Base-by-base conservation (phyloP, 2,329 filamentous ascomycete species). In the Lomentospora prolificans region DNA sequence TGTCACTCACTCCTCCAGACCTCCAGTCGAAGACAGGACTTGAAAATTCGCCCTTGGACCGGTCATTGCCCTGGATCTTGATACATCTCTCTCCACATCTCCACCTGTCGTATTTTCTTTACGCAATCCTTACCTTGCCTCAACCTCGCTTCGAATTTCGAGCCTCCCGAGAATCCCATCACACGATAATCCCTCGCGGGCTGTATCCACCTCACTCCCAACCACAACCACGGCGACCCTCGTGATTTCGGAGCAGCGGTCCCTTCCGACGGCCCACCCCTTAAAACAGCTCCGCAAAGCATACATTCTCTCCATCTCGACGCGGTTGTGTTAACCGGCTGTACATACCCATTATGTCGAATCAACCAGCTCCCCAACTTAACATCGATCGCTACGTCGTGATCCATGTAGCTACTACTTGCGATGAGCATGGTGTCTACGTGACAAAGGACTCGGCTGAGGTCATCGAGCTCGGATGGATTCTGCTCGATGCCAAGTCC, bases 371-470 rank as follows among this genome's bases (percentile, higher is more conserved):
- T 55, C 77, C 76, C 53, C 81, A 82, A 64, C 79, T 85, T 64
- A 87, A 87, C 74, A 82, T 96, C 73, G 94, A 99, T 76, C 89
- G 92, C 71, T 99, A 96, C 75, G 87, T 96, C 62, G 89, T 99
- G 67, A 96, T 97, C 70, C 94, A 99, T 73, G 92, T 97, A 67
- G 94, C 94, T 61, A 99, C 94, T 33, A 99, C 94, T 64, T 99
- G 94, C 75, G 94, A 99, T 72, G 94, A 99, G 72, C 94, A 99
- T 74, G 94, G 94, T 60, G 94, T 99, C 62, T 99, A 99, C 72
- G 94, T 99, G 58, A 99, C 94, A 58, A 97, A 97, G 75, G 94
- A 99, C 74, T 97, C 94, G 58, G 94, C 94, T 60, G 94, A 99
- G 77, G 94, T 99, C 63, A 99, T 99, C 72, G 94, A 99, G 81